Evolutionary conservation across 2,329 filamentous ascomycete species (phyloP).

Genomic region (Delphinella strobiligena): DNA sequence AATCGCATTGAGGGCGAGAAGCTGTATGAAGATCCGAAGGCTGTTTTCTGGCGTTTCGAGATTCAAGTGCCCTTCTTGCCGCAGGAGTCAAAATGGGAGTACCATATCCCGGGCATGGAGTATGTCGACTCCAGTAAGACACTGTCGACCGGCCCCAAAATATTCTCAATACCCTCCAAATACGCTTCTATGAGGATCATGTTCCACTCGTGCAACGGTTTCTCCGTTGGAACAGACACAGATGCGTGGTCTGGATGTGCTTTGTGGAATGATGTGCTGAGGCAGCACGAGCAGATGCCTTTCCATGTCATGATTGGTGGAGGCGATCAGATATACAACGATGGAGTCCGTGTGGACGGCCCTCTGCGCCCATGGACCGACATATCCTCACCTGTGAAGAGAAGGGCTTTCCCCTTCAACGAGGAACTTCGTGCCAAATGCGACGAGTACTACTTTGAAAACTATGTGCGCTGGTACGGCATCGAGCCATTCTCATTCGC

Average conservation of each 20-base stretch:
- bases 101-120: constrained; percentile 55
- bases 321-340: constrained; percentile 73
- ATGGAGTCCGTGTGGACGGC: constrained; percentile 71
- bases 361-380: constrained; percentile 58
- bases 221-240: constrained; percentile 53
- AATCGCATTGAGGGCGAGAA: constrained; percentile 36
- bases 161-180: constrained; percentile 46
- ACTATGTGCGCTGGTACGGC: constrained; percentile 56
- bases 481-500: constrained; percentile 49
- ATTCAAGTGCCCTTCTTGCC: constrained; percentile 53
- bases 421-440: constrained; percentile 50
- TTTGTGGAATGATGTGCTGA: constrained; percentile 53
- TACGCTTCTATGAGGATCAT: constrained; percentile 57
- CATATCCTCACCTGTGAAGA: constrained; percentile 48
- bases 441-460: constrained; percentile 50
- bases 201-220: constrained; percentile 59
- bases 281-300: constrained; percentile 45
- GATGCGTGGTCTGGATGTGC: constrained; percentile 47
- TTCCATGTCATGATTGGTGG: constrained; percentile 72
- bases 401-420: constrained; percentile 49
- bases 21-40: constrained; percentile 47
- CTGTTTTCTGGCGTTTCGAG: constrained; percentile 49
- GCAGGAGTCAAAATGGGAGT: constrained; percentile 69
- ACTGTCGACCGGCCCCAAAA: constrained; percentile 23
- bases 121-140: constrained; percentile 39